Conservation (phyloP, 441 rosid species). For the Sinapis alba region DNA sequence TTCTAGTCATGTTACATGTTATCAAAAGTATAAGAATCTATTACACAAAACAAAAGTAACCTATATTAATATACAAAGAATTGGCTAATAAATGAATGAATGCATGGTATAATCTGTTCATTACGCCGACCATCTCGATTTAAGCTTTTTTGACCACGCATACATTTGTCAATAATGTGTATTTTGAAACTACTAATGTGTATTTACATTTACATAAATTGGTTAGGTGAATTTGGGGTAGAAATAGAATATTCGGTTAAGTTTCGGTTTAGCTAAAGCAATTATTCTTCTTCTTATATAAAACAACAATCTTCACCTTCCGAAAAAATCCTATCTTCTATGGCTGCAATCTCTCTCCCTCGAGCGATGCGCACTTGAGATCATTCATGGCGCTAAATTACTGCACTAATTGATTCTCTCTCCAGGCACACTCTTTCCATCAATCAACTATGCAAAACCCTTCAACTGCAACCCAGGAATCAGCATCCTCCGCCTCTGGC, state of each 20-base stretch:
- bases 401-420: neutral
- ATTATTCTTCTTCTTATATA: neutral
- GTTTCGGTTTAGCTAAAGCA: constrained; percentile 22
- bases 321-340: constrained; percentile 13
- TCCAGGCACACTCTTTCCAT: neutral
- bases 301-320: constrained; percentile 13
- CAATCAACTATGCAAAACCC: constrained; percentile 59
- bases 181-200: neutral
- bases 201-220: constrained; percentile 14
- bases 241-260: constrained; percentile 30
- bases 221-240: constrained; percentile 5
- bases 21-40: too few species aligned
- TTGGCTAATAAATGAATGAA: too few species aligned
- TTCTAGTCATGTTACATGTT: neutral
- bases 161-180: neutral
- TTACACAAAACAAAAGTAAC: too few species aligned
- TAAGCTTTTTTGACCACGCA: neutral
- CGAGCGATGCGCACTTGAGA: neutral
- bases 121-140: constrained; percentile 19
- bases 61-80: too few species aligned
- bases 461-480: constrained; percentile 60
- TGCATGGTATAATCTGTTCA: neutral
- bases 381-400: constrained; percentile 15
- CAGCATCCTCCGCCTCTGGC: constrained; percentile 52
- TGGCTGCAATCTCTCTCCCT: constrained; percentile 15